Base-by-base conservation (phyloP, 2,329 filamentous ascomycete genomes). In the Neonectria faginata region DNA sequence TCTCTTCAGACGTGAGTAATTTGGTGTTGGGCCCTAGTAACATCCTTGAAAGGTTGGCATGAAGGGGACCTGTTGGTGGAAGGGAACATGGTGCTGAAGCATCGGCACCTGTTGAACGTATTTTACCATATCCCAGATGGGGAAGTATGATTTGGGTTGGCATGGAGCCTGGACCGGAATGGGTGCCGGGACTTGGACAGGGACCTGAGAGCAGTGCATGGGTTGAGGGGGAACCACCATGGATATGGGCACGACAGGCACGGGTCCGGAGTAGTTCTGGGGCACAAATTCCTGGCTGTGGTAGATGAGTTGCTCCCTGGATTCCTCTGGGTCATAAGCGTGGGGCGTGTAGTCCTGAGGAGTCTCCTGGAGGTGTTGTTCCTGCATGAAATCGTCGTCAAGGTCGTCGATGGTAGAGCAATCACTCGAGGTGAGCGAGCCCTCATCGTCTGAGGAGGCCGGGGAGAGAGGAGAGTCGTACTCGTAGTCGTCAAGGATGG, bases 391-490 rank as follows among this genome's bases (percentile, higher is more conserved):
- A 36, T 85, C 84, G 20, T 84, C 82, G 66, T 86, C 80, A 25
- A 83, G 70, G 64, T 87, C 85, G 57, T 85, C 84, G 56, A 86
- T 80, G 57, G 82, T 85, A 12, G 85, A 85, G 33, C 79, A 85
- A 29, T 79, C 82, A 68, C 81, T 84, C n/a, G 86, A 88, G 20
- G 82, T 82, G 25, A 88, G 80, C 22, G 86, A 88, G 29, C 85
- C 86, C 68, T 86, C 83, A 69, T 88, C 83, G 67, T 88, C 84
- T 8, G 86, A 87, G 33, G 83, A 84, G 18, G 81, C 78, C n/a
- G 85, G 84, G 2, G 86, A 87, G 50, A 84, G 78, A 29, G 84
- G 80, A 25, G 79, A 80, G 71, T 81, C 80, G 66, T 82, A 79
- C 56, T 83, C 80, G 68, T 81, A 74, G 67, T 81, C 79, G 57